A percentile compares a stretch with the other conserved stretches of the same genome.
Evolutionary conservation across 192 early-diverging fungal species (phyloP).

Genomic region (Coemansia sp.): DNA sequence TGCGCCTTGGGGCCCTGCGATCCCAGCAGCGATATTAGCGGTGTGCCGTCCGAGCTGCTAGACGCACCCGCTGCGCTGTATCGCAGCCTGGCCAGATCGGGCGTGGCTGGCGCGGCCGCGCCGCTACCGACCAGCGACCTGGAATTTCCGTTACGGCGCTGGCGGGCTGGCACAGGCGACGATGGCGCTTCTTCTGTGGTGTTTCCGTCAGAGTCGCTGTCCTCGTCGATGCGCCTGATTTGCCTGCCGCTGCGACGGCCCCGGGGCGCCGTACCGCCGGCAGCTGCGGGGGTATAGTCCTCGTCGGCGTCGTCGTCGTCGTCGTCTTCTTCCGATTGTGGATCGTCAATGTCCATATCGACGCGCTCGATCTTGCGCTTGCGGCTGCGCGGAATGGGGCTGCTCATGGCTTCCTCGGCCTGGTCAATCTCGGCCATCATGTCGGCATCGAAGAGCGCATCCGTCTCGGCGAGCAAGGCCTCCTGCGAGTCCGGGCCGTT

Average conservation of each 20-base stretch:
- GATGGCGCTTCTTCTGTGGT: background rate
- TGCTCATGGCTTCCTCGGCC: slow-evolving; percentile 3
- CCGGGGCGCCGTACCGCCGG: background rate
- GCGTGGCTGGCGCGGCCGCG: background rate
- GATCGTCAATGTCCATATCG: slow-evolving; percentile 6
- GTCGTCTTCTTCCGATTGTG: background rate
- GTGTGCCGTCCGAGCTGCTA: slow-evolving; percentile 13
- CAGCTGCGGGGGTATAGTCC: slow-evolving; percentile 6
- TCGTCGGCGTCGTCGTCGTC: slow-evolving; percentile 13
- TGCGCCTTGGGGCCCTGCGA: background rate
- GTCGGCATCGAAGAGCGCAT: slow-evolving; percentile 19
- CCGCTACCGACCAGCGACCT: no score
- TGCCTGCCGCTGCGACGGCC: background rate
- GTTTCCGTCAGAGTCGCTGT: slow-evolving; percentile 35
- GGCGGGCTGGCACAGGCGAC: no score
- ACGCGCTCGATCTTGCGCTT: background rate
- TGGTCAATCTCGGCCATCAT: slow-evolving; percentile 27
- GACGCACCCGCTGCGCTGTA: slow-evolving; percentile 4
- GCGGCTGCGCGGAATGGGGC: slow-evolving; percentile 20
- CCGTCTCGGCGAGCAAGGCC: slow-evolving; percentile 18
- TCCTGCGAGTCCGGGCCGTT: slow-evolving; percentile 31
- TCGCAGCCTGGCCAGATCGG: slow-evolving; percentile 9
- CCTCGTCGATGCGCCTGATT: slow-evolving; percentile 16
- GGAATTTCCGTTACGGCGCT: no score
- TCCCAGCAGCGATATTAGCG: slow-evolving; percentile 9